phyloP scores from a whole-genome alignment of 2,329 filamentous ascomycete species.

The Chaetomiaceae sp. region DNA sequence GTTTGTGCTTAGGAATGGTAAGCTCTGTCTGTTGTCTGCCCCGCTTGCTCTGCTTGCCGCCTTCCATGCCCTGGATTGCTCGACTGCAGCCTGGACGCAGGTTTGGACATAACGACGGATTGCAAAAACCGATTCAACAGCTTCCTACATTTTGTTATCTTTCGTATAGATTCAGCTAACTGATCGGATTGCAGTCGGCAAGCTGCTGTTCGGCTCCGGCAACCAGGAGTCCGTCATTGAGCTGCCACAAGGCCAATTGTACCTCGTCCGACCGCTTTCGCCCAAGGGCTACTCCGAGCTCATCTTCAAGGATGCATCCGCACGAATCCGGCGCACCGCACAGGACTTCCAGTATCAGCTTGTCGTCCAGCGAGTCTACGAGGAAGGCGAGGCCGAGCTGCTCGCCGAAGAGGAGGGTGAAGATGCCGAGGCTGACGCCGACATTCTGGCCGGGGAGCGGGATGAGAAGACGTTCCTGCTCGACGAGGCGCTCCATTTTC shows the following conservation, averaged over 20 bases:
- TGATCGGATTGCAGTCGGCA: constrained; percentile 58
- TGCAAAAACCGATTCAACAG: too few species aligned
- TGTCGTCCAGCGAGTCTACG: constrained; percentile 90
- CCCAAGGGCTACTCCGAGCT: constrained; percentile 98
- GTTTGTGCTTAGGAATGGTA: constrained; percentile 42
- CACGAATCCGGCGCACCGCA: constrained; percentile 84
- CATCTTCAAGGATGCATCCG: constrained; percentile 95
- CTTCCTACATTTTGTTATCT: not conserved
- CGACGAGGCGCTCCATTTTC: constrained; percentile 85
- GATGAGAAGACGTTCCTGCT: constrained; percentile 97
- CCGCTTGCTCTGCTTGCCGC: constrained; percentile 6
- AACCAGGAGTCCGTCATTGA: constrained; percentile 92
- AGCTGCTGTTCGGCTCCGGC: constrained; percentile 81
- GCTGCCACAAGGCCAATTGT: constrained; percentile 91
- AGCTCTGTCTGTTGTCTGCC: constrained; percentile 27
- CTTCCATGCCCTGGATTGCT: not conserved
- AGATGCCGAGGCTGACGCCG: constrained; percentile 68
- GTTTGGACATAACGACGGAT: not conserved
- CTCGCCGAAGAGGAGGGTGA: constrained; percentile 84
- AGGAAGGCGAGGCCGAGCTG: constrained; percentile 92
- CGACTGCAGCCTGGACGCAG: not conserved
- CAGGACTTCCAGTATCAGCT: constrained; percentile 98
- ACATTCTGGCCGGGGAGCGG: constrained; percentile 69
- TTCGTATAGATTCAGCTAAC: constrained; percentile 5
- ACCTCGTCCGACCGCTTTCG: constrained; percentile 88